A percentile compares a stretch with the other conserved stretches of the same genome.
phyloP scores from a whole-genome alignment of 495 filamentous ascomycete genomes.

The Tuber brumale region DNA sequence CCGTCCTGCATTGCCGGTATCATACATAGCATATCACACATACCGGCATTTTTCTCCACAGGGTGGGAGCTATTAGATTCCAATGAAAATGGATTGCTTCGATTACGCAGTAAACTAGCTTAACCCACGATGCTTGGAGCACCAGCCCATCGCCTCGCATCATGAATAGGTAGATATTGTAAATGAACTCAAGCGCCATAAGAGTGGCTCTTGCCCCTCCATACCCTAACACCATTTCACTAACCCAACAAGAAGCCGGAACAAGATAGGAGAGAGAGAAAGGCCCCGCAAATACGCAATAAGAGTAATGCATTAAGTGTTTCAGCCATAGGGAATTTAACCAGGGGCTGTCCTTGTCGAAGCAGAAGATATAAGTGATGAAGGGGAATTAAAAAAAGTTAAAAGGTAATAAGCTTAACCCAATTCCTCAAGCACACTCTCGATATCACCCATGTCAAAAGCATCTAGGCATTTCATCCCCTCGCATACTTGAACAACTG shows the following conservation, averaged over 20 bases:
- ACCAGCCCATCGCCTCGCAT: neutral
- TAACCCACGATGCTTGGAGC: neutral
- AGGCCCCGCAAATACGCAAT: neutral
- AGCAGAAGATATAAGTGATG: neutral
- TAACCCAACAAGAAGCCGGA: neutral
- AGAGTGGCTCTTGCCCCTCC: neutral
- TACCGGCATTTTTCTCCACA: neutral
- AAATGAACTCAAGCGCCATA: neutral
- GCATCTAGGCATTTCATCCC: conserved; percentile 40
- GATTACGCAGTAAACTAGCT: neutral
- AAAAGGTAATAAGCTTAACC: conserved; percentile 19
- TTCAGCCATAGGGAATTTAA: neutral
- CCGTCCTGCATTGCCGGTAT: neutral
- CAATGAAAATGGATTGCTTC: neutral
- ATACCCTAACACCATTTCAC: neutral
- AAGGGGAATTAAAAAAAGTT: neutral
- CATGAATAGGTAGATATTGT: neutral
- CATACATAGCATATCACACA: neutral
- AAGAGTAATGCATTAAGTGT: neutral
- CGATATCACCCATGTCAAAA: conserved; percentile 41
- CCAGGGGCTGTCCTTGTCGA: neutral
- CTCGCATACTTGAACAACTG: conserved; percentile 40
- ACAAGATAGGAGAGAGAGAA: neutral
- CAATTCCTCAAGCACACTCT: conserved; percentile 38
- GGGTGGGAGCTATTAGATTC: neutral